These are phyloP conservation scores for Terfezia claveryi DNA, from an alignment of 495 filamentous ascomycete species.

Conservation along the genomic window DNA sequence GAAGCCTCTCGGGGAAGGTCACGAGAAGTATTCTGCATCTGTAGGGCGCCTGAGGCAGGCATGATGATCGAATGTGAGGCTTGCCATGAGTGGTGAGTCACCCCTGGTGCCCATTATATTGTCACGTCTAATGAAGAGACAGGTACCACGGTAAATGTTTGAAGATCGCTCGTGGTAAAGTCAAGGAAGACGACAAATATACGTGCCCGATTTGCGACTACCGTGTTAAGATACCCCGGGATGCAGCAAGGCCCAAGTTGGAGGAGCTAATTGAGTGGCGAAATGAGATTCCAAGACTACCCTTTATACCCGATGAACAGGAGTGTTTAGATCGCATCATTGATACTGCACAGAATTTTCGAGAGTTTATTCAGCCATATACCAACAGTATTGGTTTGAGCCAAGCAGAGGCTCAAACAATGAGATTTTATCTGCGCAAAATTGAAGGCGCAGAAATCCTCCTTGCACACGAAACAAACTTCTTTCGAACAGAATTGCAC, in stretches of 20 bases:
- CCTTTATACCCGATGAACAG: conserved; percentile 94
- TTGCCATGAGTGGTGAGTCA: conserved; percentile 80
- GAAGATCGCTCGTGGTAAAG: conserved; percentile 91
- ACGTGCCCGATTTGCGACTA: conserved; percentile 97
- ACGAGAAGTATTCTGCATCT: conserved; percentile 92
- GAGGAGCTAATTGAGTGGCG: conserved; percentile 82
- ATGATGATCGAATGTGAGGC: conserved; percentile 99
- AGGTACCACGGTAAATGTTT: conserved; percentile 95
- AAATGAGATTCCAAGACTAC: conserved; percentile 56
- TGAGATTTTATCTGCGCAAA: conserved; percentile 96
- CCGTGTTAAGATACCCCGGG: conserved; percentile 93
- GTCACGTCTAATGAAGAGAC: background rate
- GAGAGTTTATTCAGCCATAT: conserved; percentile 59
- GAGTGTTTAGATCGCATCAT: conserved; percentile 64
- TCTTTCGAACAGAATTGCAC: conserved; percentile 88
- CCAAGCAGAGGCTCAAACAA: conserved; percentile 64
- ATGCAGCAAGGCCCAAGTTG: conserved; percentile 85
- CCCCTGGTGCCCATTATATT: background rate
- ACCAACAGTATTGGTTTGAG: conserved; percentile 48
- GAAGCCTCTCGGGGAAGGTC: conserved; percentile 27
- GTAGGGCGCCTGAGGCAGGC: conserved; percentile 72
- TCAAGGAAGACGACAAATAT: conserved; percentile 96
- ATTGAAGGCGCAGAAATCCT: conserved; percentile 96
- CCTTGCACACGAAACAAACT: conserved; percentile 80
- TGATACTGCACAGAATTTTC: conserved; percentile 60